Evolutionary conservation across 768 basidiomycete genomes (phyloP).

Genomic region (Leccinum barrowsii): DNA sequence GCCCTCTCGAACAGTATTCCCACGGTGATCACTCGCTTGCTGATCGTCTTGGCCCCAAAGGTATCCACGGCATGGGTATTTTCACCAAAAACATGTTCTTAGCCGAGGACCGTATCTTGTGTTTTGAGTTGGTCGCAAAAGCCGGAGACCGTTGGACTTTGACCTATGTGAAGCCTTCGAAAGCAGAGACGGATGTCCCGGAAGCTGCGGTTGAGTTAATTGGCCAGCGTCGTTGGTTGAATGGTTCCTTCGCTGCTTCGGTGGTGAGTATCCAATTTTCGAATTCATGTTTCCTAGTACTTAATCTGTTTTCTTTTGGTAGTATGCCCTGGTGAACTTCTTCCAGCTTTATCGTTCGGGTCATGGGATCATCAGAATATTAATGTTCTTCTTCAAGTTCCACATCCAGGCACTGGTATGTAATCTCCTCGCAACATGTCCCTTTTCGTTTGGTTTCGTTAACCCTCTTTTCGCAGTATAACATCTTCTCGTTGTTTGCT

Average conservation of each 20-base stretch:
- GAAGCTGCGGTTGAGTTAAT: constrained; percentile 93
- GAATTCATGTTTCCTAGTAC: neutral
- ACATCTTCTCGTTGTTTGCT: constrained; percentile 85
- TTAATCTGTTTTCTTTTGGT: constrained; percentile 9
- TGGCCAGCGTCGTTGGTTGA: constrained; percentile 94
- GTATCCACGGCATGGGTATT: constrained; percentile 95
- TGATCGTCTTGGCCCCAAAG: constrained; percentile 87
- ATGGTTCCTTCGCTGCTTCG: constrained; percentile 88
- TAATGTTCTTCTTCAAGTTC: constrained; percentile 78
- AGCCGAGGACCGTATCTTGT: constrained; percentile 95
- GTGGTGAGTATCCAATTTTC: constrained; percentile 50
- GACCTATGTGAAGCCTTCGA: constrained; percentile 90
- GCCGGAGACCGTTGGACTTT: constrained; percentile 83
- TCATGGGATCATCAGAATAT: constrained; percentile 71
- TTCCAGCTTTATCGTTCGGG: constrained; percentile 82
- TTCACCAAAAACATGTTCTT: constrained; percentile 93
- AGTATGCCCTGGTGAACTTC: constrained; percentile 92
- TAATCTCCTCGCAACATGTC: constrained; percentile 11
- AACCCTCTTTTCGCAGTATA: constrained; percentile 52
- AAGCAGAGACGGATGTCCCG: constrained; percentile 95
- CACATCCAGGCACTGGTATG: constrained; percentile 87
- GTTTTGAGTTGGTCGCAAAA: constrained; percentile 96
- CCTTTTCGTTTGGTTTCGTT: neutral
- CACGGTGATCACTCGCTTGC: constrained; percentile 88
- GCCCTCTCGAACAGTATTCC: constrained; percentile 83